phyloP scores from a whole-genome alignment of 768 basidiomycete genomes.

The Boletus subcaerulescens region DNA sequence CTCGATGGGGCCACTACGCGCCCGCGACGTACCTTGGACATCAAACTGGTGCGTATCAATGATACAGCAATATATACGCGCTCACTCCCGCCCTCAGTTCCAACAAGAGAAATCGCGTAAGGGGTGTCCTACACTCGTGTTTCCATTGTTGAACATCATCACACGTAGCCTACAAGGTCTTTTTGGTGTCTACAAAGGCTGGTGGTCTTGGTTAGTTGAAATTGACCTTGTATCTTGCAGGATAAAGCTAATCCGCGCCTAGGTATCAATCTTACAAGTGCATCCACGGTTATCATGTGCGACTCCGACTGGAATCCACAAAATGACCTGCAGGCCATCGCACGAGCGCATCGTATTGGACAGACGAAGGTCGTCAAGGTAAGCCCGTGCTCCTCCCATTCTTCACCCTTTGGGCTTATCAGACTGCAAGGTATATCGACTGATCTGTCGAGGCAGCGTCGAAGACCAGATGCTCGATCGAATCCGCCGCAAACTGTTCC shows the following conservation, averaged over 20 bases:
- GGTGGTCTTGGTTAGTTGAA: conserved; percentile 57
- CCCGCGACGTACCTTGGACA: conserved; percentile 55
- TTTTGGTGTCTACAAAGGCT: conserved; percentile 67
- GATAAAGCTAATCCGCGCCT: conserved; percentile 18
- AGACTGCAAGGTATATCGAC: conserved; percentile 53
- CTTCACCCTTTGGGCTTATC: neutral
- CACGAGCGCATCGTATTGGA: conserved; percentile 78
- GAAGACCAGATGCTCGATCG: conserved; percentile 77
- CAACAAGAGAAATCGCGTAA: conserved; percentile 56
- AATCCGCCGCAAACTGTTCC: conserved; percentile 66
- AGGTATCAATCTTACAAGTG: conserved; percentile 83
- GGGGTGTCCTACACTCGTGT: conserved; percentile 11
- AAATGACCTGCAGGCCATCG: conserved; percentile 84
- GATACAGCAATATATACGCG: neutral
- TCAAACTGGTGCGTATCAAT: conserved; percentile 44
- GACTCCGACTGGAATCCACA: conserved; percentile 71
- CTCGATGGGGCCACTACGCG: conserved; percentile 55
- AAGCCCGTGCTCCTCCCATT: neutral
- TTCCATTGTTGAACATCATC: conserved; percentile 3
- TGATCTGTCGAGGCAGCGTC: conserved; percentile 67
- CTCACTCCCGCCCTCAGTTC: conserved; percentile 37
- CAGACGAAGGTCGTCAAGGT: conserved; percentile 71
- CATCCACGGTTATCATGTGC: conserved; percentile 77
- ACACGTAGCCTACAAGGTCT: conserved; percentile 56
- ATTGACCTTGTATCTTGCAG: neutral